Conservation (phyloP, 768 basidiomycete species). For the Suillus sp. region DNA sequence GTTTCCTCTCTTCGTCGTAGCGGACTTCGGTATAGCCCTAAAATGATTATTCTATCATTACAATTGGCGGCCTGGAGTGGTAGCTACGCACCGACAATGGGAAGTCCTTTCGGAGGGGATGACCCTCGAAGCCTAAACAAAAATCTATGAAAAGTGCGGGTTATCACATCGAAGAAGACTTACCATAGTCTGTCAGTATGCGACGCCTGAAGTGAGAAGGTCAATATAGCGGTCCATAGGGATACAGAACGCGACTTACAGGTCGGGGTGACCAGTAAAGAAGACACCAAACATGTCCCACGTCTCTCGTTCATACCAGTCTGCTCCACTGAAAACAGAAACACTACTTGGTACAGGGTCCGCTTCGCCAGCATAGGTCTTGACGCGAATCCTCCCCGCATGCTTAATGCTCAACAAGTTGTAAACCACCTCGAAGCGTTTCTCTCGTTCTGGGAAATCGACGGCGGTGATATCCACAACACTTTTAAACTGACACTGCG, state of each 20-base stretch:
- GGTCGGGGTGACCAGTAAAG: slow-evolving; percentile 94
- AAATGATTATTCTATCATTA: not conserved
- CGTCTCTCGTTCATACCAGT: slow-evolving; percentile 98
- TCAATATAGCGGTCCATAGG: not conserved
- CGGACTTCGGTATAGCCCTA: slow-evolving; percentile 99
- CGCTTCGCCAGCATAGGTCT: slow-evolving; percentile 95
- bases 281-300: slow-evolving; percentile 99
- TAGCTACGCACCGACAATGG: slow-evolving; percentile 77
- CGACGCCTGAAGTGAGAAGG: slow-evolving; percentile 63
- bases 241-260: slow-evolving; percentile 55
- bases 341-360: slow-evolving; percentile 85
- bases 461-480: slow-evolving; percentile 94
- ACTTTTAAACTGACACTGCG: slow-evolving; percentile 91
- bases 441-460: slow-evolving; percentile 90
- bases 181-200: slow-evolving; percentile 97
- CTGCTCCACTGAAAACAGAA: slow-evolving; percentile 84
- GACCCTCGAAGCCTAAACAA: slow-evolving; percentile 85
- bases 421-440: slow-evolving; percentile 97
- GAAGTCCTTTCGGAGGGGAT: slow-evolving; percentile 97
- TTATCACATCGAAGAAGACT: slow-evolving; percentile 12
- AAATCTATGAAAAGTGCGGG: slow-evolving; percentile 5
- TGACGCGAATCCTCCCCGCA: slow-evolving; percentile 88
- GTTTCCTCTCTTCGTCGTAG: slow-evolving; percentile 97
- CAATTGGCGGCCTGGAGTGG: not conserved
- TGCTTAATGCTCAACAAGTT: slow-evolving; percentile 82